A percentile compares a stretch with the other conserved stretches of the same genome.
Evolutionary conservation across 1,139 yeast species (phyloP).

Genomic region (Nakaseomyces nivariensis): DNA sequence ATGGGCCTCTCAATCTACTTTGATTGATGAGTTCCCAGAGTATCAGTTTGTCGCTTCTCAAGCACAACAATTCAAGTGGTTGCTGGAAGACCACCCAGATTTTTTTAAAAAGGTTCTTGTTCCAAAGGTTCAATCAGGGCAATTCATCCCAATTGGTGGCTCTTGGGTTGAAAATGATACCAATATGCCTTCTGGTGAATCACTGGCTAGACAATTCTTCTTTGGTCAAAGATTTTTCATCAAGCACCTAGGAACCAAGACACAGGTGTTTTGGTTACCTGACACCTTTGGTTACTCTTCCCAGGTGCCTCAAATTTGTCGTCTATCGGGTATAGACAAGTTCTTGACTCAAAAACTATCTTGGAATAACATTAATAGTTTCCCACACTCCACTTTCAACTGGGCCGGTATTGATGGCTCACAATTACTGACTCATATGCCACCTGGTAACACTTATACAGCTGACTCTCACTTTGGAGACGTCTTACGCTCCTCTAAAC

Average conservation of each 20-base stretch:
- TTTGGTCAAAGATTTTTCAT: conserved; percentile 81
- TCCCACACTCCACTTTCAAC: conserved; percentile 84
- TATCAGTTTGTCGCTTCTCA: conserved; percentile 91
- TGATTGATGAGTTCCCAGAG: conserved; percentile 84
- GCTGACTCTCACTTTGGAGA: conserved; percentile 91
- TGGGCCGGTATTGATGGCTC: conserved; percentile 95
- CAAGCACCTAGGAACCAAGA: conserved; percentile 65
- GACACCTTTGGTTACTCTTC: conserved; percentile 96
- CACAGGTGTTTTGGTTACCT: conserved; percentile 85
- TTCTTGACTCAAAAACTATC: conserved; percentile 89
- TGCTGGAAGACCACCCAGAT: conserved; percentile 74
- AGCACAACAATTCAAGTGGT: conserved; percentile 93
- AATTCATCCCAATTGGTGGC: conserved; percentile 88
- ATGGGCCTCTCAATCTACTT: conserved; percentile 85
- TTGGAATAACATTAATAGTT: conserved; percentile 88
- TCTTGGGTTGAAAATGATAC: conserved; percentile 98
- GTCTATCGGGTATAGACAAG: conserved; percentile 68
- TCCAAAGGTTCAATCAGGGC: conserved; percentile 58
- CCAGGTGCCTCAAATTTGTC: conserved; percentile 88
- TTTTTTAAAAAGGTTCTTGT: conserved; percentile 49
- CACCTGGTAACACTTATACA: conserved; percentile 92
- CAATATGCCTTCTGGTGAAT: conserved; percentile 87
- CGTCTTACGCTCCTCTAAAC: conserved; percentile 65
- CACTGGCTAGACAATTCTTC: conserved; percentile 76
- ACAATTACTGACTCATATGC: conserved; percentile 93